Conservation (phyloP, 148 eudicot genomes). For the Hydrangea macrophylla region DNA sequence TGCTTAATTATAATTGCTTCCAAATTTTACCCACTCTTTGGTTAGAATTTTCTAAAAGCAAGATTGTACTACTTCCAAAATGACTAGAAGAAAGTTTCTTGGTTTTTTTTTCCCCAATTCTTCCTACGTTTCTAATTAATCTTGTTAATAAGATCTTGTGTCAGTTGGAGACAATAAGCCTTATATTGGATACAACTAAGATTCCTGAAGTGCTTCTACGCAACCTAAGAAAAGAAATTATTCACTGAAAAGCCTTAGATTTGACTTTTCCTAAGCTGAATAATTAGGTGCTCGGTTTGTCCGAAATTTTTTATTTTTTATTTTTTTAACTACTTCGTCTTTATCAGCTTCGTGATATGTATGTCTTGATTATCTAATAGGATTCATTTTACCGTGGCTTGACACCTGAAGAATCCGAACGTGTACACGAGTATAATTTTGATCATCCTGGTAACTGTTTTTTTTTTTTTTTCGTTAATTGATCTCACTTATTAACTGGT, state of each 20-base stretch:
- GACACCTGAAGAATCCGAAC: slow-evolving; percentile 69
- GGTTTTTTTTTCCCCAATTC: no score
- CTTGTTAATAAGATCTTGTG: no score
- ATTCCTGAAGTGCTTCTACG: no score
- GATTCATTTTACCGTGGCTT: slow-evolving; percentile 95
- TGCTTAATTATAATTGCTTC: not conserved
- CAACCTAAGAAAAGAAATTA: no score
- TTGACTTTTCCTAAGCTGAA: no score
- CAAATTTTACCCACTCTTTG: not conserved
- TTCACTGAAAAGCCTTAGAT: no score
- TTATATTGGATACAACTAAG: no score
- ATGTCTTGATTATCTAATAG: slow-evolving; percentile 30
- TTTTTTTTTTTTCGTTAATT: not conserved
- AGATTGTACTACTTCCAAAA: no score
- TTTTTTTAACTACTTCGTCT: not conserved
- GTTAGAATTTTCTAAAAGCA: no score
- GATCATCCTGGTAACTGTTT: slow-evolving; percentile 85
- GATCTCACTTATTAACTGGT: not conserved
- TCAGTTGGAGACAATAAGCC: no score
- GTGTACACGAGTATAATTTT: slow-evolving; percentile 88
- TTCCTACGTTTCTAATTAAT: no score
- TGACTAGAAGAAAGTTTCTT: not conserved
- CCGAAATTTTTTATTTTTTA: not conserved
- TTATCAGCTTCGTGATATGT: not conserved
- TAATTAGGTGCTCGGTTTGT: no score